Evolutionary conservation across 2,329 filamentous ascomycete genomes (phyloP).

Genomic region (Epichloe sibirici): DNA sequence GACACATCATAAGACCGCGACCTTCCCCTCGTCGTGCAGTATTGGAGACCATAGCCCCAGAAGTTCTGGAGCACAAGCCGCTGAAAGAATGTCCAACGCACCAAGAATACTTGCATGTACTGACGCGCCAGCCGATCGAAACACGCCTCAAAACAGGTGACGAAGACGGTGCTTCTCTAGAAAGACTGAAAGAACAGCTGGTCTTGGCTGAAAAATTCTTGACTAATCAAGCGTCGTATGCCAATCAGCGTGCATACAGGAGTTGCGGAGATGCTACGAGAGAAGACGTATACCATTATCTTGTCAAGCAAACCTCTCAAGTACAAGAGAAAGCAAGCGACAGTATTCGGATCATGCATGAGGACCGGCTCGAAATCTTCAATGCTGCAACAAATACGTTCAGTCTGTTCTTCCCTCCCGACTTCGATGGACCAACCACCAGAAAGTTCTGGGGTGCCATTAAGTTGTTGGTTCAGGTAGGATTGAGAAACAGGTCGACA

Average conservation of each 20-base stretch:
- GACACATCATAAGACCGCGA: neutral
- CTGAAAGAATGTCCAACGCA: neutral
- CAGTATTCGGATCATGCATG: constrained; percentile 15
- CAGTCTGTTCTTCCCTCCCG: constrained; percentile 28
- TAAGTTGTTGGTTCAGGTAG: constrained; percentile 17
- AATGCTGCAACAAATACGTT: constrained; percentile 29
- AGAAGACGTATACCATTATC: constrained; percentile 12
- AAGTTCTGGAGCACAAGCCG: neutral
- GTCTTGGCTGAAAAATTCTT: constrained; percentile 17
- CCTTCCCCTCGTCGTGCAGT: neutral
- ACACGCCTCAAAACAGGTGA: neutral
- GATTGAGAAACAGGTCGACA: neutral
- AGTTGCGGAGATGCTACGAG: constrained; percentile 12
- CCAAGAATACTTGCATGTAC: constrained; percentile 10
- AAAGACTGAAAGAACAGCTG: constrained; percentile 13
- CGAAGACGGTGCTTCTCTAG: neutral
- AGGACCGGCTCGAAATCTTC: constrained; percentile 26
- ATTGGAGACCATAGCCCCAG: neutral
- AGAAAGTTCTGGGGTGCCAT: constrained; percentile 34
- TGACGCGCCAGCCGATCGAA: constrained; percentile 10
- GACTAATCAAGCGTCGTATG: constrained; percentile 14
- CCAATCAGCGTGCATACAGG: constrained; percentile 17
- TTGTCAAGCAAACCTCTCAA: constrained; percentile 12
- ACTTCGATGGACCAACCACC: constrained; percentile 24
- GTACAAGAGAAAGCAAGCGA: constrained; percentile 15